Percentiles rank a stretch among this genome's conserved stretches.
phyloP scores from a whole-genome alignment of 257 asterid genomes.

The Cinchona pubescens region DNA sequence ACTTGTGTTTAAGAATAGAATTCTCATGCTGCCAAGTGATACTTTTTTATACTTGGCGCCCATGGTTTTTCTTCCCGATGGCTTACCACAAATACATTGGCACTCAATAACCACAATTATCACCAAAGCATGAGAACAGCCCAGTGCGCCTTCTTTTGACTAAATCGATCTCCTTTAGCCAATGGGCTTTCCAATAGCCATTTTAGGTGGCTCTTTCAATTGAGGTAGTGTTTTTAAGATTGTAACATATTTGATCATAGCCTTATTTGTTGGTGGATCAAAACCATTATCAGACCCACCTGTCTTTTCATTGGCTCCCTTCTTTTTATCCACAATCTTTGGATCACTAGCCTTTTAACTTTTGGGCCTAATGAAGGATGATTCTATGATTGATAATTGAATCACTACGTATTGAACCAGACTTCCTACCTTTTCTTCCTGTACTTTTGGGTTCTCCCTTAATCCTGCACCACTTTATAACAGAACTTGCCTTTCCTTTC shows the following conservation, averaged over 20 bases:
- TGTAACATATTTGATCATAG: constrained; percentile 26
- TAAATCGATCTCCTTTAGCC: constrained; percentile 60
- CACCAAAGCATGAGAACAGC: constrained; percentile 71
- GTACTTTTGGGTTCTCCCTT: constrained; percentile 35
- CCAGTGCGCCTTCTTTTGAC: too few species aligned
- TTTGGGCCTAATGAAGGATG: constrained; percentile 26
- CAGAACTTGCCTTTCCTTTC: constrained; percentile 73
- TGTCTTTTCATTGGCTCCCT: constrained; percentile 1
- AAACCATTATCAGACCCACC: background rate
- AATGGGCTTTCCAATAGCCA: constrained; percentile 35
- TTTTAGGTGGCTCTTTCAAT: constrained; percentile 16
- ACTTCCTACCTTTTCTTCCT: constrained; percentile 37
- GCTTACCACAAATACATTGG: constrained; percentile 88
- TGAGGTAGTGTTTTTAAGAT: constrained; percentile 16
- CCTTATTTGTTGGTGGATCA: constrained; percentile 18
- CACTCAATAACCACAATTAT: too few species aligned
- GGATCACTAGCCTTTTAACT: background rate
- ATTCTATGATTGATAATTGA: constrained; percentile 53
- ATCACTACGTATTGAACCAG: constrained; percentile 59
- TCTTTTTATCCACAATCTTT: background rate
- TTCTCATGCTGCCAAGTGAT: constrained; percentile 34
- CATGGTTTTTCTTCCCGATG: constrained; percentile 31
- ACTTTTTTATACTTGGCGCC: constrained; percentile 31
- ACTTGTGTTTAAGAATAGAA: too few species aligned
- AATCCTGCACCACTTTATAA: constrained; percentile 61